Conservation (phyloP, 306 rosid species). For the Herpetospermum pedunculosum region DNA sequence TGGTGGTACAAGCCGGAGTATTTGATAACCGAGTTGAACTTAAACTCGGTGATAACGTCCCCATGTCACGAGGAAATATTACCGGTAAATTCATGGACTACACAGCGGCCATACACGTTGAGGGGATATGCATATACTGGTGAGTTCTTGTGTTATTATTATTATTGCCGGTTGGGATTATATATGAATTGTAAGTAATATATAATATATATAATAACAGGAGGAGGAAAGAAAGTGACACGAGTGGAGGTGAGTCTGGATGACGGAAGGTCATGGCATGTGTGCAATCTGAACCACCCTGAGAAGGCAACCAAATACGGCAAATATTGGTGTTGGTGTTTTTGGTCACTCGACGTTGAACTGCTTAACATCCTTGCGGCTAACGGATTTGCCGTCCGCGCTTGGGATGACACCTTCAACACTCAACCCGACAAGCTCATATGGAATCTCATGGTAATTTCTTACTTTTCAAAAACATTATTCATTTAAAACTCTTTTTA, state of each 20-base stretch:
- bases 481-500: too few species aligned
- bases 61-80: constrained; percentile 79
- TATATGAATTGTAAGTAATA: too few species aligned
- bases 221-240: constrained; percentile 83
- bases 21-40: constrained; percentile 58
- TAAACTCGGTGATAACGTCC: constrained; percentile 74
- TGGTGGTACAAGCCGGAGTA: constrained; percentile 91
- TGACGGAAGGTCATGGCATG: constrained; percentile 65
- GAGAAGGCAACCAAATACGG: constrained; percentile 68
- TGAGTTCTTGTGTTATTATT: too few species aligned
- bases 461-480: too few species aligned
- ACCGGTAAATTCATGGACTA: constrained; percentile 69
- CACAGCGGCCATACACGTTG: constrained; percentile 46
- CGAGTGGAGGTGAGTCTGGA: constrained; percentile 74
- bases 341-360: constrained; percentile 73
- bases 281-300: constrained; percentile 34
- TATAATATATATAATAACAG: too few species aligned
- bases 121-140: constrained; percentile 83
- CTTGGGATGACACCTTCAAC: constrained; percentile 75
- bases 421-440: constrained; percentile 81
- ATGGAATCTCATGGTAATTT: constrained; percentile 75
- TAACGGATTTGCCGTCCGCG: constrained; percentile 62
- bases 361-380: constrained; percentile 46
- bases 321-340: constrained; percentile 88
- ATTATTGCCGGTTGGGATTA: too few species aligned